Percentiles rank a stretch among this genome's conserved stretches.
Conservation (phyloP, 306 rosid species). For the Hylodesmum podocarpum region DNA sequence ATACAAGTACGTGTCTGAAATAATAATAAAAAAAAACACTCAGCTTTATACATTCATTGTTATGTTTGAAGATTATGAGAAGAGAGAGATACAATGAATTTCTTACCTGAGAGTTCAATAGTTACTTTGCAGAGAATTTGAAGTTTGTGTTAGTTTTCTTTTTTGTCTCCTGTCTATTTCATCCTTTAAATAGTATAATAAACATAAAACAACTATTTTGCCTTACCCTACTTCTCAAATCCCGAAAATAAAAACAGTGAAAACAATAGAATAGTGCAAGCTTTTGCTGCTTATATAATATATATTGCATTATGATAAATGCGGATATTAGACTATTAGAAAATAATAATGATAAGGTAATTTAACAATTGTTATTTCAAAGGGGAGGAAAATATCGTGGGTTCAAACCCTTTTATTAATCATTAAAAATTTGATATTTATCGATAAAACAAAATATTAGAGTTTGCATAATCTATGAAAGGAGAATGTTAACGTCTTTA, state of each 20-base stretch:
- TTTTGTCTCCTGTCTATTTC: neutral
- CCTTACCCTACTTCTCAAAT: neutral
- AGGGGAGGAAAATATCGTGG: too few relatives aligned
- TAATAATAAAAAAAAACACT: neutral
- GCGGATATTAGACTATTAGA: neutral
- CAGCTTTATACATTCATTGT: neutral
- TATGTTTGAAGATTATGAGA: neutral
- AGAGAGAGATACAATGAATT: neutral
- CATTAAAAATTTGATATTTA: too few relatives aligned
- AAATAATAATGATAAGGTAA: too few relatives aligned
- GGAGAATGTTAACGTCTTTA: too few relatives aligned
- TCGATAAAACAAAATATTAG: too few relatives aligned
- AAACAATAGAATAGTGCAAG: neutral
- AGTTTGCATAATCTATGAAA: neutral
- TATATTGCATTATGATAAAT: neutral
- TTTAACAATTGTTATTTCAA: too few relatives aligned
- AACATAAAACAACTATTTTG: neutral
- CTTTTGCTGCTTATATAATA: neutral
- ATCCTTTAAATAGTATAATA: neutral
- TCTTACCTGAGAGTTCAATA: neutral
- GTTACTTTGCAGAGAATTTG: neutral
- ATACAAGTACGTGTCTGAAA: neutral
- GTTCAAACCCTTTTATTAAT: too few relatives aligned
- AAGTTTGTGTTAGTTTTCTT: neutral
- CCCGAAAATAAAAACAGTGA: neutral